Conservation (phyloP, 2,329 filamentous ascomycete genomes). For the Aureobasidium lini region DNA sequence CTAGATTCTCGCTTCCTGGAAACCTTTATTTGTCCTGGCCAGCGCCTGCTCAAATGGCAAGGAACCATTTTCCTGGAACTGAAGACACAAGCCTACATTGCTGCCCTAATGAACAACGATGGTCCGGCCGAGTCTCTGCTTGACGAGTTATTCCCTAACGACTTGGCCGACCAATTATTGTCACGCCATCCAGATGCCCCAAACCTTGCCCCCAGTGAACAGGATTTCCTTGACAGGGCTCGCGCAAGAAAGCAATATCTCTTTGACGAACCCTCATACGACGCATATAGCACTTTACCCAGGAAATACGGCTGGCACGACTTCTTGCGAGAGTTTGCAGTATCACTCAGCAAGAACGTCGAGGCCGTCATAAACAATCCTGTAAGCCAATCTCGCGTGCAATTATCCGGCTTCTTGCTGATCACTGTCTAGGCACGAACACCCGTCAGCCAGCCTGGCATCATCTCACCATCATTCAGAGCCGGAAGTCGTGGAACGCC, state of each 20-base stretch:
- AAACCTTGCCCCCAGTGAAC: constrained; percentile 49
- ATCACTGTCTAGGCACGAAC: constrained; percentile 5
- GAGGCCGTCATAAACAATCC: constrained; percentile 34
- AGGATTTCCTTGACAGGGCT: constrained; percentile 51
- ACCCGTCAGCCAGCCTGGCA: constrained; percentile 1
- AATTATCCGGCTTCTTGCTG: neutral
- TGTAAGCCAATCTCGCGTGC: neutral
- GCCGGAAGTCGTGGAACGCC: neutral
- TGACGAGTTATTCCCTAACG: constrained; percentile 52
- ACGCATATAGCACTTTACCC: constrained; percentile 42
- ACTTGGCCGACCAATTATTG: constrained; percentile 48
- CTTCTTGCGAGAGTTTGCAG: constrained; percentile 52
- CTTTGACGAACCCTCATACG: constrained; percentile 37
- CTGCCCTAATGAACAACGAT: constrained; percentile 50
- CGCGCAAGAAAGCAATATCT: constrained; percentile 50
- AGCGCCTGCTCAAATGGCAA: constrained; percentile 51
- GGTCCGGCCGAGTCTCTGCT: constrained; percentile 49
- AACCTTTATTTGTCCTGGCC: constrained; percentile 54
- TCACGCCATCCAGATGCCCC: constrained; percentile 47
- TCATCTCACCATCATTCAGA: neutral
- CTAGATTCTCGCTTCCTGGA: constrained; percentile 57
- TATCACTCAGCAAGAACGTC: constrained; percentile 52
- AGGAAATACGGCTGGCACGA: constrained; percentile 58
- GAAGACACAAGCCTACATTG: constrained; percentile 61
- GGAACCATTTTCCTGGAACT: constrained; percentile 55